phyloP scores from a whole-genome alignment of 148 eudicot genomes.

The Dianthus caryophyllus region DNA sequence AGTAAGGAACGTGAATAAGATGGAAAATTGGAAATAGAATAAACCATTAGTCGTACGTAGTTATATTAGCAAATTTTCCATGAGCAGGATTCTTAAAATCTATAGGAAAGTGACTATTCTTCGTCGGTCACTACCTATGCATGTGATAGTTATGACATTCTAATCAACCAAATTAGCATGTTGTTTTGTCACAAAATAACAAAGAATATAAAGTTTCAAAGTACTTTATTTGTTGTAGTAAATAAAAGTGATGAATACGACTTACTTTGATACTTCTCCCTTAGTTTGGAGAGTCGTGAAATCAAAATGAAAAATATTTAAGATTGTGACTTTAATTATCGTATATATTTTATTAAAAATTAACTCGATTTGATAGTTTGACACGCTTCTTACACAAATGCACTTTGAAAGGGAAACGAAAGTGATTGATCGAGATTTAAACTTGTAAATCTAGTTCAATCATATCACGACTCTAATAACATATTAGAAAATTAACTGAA shows the following conservation, averaged over 20 bases:
- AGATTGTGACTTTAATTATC: too few species aligned
- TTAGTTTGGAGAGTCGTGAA: neutral
- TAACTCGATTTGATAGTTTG: too few species aligned
- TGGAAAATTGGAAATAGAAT: slow-evolving; percentile 6
- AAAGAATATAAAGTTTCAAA: neutral
- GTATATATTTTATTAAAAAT: too few species aligned
- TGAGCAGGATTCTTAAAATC: slow-evolving; percentile 11
- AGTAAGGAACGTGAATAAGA: slow-evolving; percentile 1
- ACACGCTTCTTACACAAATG: too few species aligned
- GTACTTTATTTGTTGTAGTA: neutral
- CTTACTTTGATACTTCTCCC: slow-evolving; percentile 13
- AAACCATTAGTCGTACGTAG: neutral
- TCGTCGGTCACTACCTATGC: neutral
- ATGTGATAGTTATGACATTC: neutral
- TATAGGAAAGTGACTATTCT: slow-evolving; percentile 13
- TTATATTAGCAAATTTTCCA: neutral
- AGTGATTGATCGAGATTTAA: too few species aligned
- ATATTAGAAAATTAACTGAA: too few species aligned
- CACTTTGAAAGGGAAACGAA: too few species aligned
- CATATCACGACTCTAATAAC: too few species aligned
- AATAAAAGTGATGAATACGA: neutral
- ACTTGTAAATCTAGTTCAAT: too few species aligned
- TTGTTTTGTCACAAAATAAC: slow-evolving; percentile 3
- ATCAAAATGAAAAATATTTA: neutral
- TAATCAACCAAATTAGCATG: neutral